Evolutionary conservation across 352 stramenopile species (phyloP), one percentile per base, ranked within the genome.

Genomic region (Halophytophthora batemanensis): DNA sequence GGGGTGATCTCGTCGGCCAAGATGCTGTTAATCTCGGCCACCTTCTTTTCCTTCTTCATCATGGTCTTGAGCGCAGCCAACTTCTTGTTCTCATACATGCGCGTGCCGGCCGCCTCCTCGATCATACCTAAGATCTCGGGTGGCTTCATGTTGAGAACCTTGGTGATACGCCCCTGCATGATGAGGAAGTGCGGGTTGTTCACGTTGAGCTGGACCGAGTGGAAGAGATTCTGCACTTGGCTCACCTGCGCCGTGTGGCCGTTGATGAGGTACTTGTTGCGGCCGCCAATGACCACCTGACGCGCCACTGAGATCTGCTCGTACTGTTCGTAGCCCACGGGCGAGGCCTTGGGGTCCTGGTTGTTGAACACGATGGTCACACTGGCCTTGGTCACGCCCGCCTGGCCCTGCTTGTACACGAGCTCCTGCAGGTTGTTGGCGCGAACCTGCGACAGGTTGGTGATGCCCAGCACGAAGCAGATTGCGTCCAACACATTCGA

Each of bases 121-220:
- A 99, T 98, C 97, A 99, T 99, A 37, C 96, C 94, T 14, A 99
- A 78, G 67, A 99, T 99, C 78, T 99, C 97, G 6, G 87, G 79
- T 4, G 97, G 97, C 68, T 99, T 99, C 97, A 99, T 99, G 71
- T 99, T 99, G 29, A 99, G 82, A 34, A 99, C 97, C 70, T 99
- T 99, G 37, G 96, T 99, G 61, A 99, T 99, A 14, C 96, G 87
- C 12, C 90, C 91, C 62, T 99, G 97, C 97, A 99, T 99, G 80
- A 99, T 99, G 42, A 99, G 82, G 69, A 99, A 99, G 69, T 99
- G 97, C 43, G 97, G 97, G 82, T 99, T 99, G 83, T 99, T 99
- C 47, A 99, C 97, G 79, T 99, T 99, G 33, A 99, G 79, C 75
- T 99, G 97, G 44, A 99, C 97, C 6, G 94, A 98, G 81, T 99